Conservation (phyloP, 1,284 basidiomycete genomes). For the Ganoderma boninense region DNA sequence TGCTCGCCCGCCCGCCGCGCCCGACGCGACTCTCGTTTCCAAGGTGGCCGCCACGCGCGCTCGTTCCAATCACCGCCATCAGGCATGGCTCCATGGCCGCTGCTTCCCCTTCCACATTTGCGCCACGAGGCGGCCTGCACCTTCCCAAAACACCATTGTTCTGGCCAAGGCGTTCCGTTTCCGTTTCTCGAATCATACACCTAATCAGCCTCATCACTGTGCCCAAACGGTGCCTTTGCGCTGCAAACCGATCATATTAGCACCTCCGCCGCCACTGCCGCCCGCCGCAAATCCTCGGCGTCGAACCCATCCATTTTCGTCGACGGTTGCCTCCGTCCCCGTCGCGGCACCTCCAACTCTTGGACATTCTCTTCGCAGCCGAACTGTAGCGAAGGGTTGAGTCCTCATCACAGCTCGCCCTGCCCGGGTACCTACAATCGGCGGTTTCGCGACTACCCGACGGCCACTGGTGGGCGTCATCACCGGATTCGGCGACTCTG, state of each 20-base stretch:
- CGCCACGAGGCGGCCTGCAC: conserved; percentile 24
- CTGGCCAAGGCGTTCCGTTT: conserved; percentile 14
- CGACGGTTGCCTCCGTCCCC: no score
- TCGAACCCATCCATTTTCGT: conserved; percentile 5
- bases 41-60: conserved; percentile 9
- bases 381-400: neutral
- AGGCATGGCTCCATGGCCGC: neutral
- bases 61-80: conserved; percentile 27
- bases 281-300: conserved; percentile 8
- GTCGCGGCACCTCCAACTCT: neutral
- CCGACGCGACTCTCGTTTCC: neutral
- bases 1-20: neutral
- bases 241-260: conserved; percentile 19
- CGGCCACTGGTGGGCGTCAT: neutral
- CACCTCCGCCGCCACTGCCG: conserved; percentile 22
- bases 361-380: neutral
- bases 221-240: conserved; percentile 21
- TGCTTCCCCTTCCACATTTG: conserved; percentile 4
- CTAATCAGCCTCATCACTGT: conserved; percentile 26
- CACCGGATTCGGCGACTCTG: conserved; percentile 9
- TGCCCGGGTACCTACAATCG: neutral
- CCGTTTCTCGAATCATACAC: conserved; percentile 19
- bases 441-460: neutral
- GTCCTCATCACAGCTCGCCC: neutral
- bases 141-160: conserved; percentile 25